phyloP scores from a whole-genome alignment of 1,284 basidiomycete species.

The Microbotryum lychnidis-dioicae region DNA sequence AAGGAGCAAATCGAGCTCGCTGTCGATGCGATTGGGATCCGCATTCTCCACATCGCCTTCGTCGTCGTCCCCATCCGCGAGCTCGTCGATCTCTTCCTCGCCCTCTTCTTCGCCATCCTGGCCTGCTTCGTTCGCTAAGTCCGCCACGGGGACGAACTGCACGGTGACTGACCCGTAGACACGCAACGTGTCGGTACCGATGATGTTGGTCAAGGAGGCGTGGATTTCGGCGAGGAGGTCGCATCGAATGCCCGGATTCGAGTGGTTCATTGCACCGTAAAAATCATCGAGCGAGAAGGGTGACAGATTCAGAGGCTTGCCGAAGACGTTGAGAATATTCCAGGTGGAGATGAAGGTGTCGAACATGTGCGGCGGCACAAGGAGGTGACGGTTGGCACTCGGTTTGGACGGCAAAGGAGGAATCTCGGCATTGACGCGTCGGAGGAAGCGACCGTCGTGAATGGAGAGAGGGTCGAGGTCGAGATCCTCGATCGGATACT shows the following conservation, averaged over 20 bases:
- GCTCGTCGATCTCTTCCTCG: constrained; percentile 10
- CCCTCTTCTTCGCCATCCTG: constrained; percentile 1
- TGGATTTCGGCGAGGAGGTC: constrained; percentile 79
- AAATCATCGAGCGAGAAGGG: constrained; percentile 88
- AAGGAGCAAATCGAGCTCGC: constrained; percentile 19
- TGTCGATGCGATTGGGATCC: constrained; percentile 4
- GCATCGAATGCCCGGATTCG: constrained; percentile 60
- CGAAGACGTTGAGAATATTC: constrained; percentile 87
- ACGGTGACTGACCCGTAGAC: constrained; percentile 26
- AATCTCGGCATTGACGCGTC: constrained; percentile 73
- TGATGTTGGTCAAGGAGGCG: constrained; percentile 74
- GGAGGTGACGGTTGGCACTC: constrained; percentile 54
- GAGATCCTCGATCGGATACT: constrained; percentile 53
- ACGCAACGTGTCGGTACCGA: constrained; percentile 62
- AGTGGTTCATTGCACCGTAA: constrained; percentile 76
- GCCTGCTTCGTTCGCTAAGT: constrained; percentile 12
- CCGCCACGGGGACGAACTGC: not conserved
- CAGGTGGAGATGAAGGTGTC: constrained; percentile 80
- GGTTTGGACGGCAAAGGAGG: constrained; percentile 46
- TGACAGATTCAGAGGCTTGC: constrained; percentile 80
- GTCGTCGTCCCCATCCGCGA: constrained; percentile 7
- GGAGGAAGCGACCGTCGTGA: constrained; percentile 41
- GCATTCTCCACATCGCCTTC: constrained; percentile 1
- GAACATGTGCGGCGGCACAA: constrained; percentile 60
- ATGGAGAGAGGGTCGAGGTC: constrained; percentile 38